phyloP scores from a whole-genome alignment of 495 filamentous ascomycete species.

The Neurospora intermedia region DNA sequence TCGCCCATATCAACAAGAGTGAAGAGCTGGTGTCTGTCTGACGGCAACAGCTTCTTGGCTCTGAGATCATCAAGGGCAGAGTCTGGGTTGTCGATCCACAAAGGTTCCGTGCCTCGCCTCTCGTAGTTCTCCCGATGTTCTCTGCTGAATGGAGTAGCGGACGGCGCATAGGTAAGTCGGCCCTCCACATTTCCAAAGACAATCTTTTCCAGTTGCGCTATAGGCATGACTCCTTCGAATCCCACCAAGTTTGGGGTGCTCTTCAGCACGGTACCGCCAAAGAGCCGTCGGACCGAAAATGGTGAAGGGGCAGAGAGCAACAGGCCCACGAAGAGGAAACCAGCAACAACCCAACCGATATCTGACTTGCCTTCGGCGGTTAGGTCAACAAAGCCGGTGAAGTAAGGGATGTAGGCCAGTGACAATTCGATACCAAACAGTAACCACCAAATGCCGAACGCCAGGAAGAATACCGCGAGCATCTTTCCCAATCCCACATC shows the following conservation, averaged over 20 bases:
- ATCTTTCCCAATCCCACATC: neutral
- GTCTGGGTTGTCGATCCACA: neutral
- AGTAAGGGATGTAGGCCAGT: neutral
- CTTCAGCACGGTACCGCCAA: neutral
- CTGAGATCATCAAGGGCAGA: neutral
- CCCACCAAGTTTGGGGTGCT: conserved; percentile 13
- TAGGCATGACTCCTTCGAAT: conserved; percentile 18
- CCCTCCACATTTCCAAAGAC: neutral
- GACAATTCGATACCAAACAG: conserved; percentile 3
- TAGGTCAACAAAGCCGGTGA: conserved; percentile 13
- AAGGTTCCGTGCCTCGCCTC: neutral
- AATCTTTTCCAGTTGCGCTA: conserved; percentile 2
- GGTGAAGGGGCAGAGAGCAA: neutral
- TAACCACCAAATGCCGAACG: neutral
- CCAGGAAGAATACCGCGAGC: conserved; percentile 2
- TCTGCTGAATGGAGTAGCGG: neutral
- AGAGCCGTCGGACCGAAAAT: neutral
- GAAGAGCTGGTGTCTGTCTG: conserved; percentile 10
- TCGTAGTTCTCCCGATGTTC: neutral
- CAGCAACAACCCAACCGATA: conserved; percentile 19
- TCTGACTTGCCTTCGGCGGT: conserved; percentile 8
- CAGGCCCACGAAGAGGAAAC: conserved; percentile 4
- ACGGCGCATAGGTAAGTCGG: neutral
- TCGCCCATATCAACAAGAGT: conserved; percentile 31
- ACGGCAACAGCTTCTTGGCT: conserved; percentile 5